Base-by-base conservation (phyloP, 2,329 filamentous ascomycete genomes). In the Keithomyces neogunnii region DNA sequence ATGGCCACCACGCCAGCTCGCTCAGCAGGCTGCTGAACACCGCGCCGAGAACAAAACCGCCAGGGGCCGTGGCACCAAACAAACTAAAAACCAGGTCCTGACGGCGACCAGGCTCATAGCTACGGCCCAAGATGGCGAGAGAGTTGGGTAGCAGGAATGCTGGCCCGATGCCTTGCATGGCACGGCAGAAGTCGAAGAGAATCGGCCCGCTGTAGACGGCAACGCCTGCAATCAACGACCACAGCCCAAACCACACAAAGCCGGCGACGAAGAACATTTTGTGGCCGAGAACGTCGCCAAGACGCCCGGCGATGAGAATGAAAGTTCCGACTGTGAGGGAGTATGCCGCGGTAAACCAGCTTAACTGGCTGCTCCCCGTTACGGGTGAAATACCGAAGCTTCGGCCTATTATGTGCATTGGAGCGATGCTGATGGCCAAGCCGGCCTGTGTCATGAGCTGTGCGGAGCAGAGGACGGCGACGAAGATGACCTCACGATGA, bases 101-200 rank as follows among this genome's bases (percentile, higher is more conserved):
- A n/a, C 62, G 63, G 13, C 53, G 52, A 1, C 68, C 67, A 0
- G 62, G 61, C 1, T 66, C 62, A 57, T 83, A 83, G 1, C 72
- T 70, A 0, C 67, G 66, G 4, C 80, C 78, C 4, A 84, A 62
- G 13, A 84, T 68, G 2, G 78, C 80, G 36, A 84, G 64, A 1
- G 67, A 75, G 57, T 82, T 84, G 0, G 80, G 79, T 19, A 84
- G 62, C 45, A 73, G 57, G 44, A 84, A 69, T 0, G 79, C 75
- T 0, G 78, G 75, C 0, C 79, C 80, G 40, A 79, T 73, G 2
- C 76, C 74, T 54, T 80, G 75, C 8, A 80, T 62, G 2, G 70
- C 74, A 29, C 77, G 71, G 31, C 68, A 68, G 49, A 77, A 66
- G 39, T 70, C 69, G 57, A 79, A 77, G 51, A 68, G 60, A 29